Percentiles rank a stretch among this genome's conserved stretches.
phyloP scores from a whole-genome alignment of 2,329 filamentous ascomycete genomes.

The Sclerotinia borealis region DNA sequence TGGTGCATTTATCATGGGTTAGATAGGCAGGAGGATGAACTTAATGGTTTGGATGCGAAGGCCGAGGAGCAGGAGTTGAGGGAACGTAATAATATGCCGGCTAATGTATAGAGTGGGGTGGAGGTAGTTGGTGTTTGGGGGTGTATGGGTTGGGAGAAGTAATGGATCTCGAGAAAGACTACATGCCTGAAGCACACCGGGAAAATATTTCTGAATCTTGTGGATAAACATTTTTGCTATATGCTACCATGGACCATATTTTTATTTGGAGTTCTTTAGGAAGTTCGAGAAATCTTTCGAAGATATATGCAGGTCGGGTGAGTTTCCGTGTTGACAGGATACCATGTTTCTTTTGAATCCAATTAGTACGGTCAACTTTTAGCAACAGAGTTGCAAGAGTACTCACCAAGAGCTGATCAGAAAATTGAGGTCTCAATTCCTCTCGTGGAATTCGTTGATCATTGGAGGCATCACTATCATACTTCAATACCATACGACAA shows the following conservation, averaged over 20 bases:
- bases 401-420: too few species aligned
- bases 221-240: background rate
- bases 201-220: too few species aligned
- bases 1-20: conserved; percentile 20
- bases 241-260: background rate
- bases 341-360: background rate
- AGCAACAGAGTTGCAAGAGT: too few species aligned
- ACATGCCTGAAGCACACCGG: too few species aligned
- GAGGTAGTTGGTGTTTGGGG: background rate
- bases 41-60: conserved; percentile 23
- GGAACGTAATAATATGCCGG: background rate
- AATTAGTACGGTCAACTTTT: background rate
- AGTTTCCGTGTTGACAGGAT: background rate
- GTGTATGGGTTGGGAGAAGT: background rate
- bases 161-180: too few species aligned
- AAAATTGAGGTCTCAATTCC: background rate
- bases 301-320: background rate
- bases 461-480: too few species aligned
- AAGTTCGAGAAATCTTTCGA: background rate
- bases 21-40: conserved; percentile 23
- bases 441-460: too few species aligned
- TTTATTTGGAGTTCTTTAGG: background rate
- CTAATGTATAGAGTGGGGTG: background rate
- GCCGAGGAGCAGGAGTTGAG: conserved; percentile 18
- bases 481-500: too few species aligned